A percentile compares a stretch with the other conserved stretches of the same genome.
Conservation (phyloP, 2,329 filamentous ascomycete species). For the Mycogone perniciosa region DNA sequence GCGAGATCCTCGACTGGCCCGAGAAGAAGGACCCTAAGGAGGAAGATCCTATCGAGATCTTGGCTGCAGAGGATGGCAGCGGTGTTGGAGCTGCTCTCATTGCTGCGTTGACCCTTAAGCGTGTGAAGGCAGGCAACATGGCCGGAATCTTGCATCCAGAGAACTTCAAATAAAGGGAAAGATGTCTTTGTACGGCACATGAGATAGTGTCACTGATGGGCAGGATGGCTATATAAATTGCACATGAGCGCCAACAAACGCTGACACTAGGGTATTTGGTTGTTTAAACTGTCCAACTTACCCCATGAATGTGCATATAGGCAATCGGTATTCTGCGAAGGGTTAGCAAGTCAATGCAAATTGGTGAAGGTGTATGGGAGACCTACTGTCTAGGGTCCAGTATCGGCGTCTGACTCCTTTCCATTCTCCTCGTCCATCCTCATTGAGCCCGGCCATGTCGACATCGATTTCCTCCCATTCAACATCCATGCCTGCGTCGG, state of each 20-base stretch:
- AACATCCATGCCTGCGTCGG: slow-evolving; percentile 82
- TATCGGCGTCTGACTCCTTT: slow-evolving; percentile 81
- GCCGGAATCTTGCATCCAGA: slow-evolving; percentile 60
- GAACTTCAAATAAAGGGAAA: slow-evolving; percentile 41
- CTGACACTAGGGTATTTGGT: slow-evolving; percentile 6
- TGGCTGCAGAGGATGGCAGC: slow-evolving; percentile 89
- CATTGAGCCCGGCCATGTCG: slow-evolving; percentile 57
- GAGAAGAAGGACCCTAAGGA: slow-evolving; percentile 60
- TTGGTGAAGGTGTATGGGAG: slow-evolving; percentile 1
- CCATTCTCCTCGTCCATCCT: slow-evolving; percentile 71
- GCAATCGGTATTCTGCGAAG: slow-evolving; percentile 59
- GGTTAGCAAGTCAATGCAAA: slow-evolving; percentile 21
- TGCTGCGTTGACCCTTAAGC: slow-evolving; percentile 64
- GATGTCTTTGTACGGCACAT: neutral
- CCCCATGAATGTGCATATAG: slow-evolving; percentile 67
- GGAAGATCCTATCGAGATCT: slow-evolving; percentile 79
- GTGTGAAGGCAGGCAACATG: slow-evolving; percentile 56
- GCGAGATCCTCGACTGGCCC: slow-evolving; percentile 94
- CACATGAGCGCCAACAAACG: slow-evolving; percentile 1
- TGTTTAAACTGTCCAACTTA: slow-evolving; percentile 31
- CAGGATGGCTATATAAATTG: slow-evolving; percentile 8
- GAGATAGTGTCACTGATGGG: neutral
- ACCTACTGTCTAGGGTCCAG: slow-evolving; percentile 73
- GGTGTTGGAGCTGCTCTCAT: slow-evolving; percentile 97
- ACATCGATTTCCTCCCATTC: slow-evolving; percentile 78